Evolutionary conservation across 192 early-diverging fungal species (phyloP), one percentile per base, ranked within the genome.

Genomic region (Coemansia sp.): DNA sequence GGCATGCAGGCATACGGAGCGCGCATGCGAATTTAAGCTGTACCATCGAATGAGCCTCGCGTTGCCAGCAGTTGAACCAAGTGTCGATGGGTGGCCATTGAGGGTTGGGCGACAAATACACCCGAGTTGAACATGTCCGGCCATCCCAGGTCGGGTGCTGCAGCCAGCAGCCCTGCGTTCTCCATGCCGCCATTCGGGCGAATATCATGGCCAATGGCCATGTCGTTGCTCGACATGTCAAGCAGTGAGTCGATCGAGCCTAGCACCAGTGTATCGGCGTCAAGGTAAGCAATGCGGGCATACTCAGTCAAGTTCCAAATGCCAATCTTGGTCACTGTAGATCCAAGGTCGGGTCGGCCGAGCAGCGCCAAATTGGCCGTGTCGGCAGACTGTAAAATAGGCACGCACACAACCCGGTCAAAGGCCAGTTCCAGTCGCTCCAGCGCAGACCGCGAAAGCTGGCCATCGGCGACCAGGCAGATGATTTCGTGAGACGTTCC

Each of bases 41-140:
- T 79, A 90, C 91, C 93, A 75, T 93, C 93, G 79, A 92, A 96
- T 14, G 71, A 75, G n/a, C 71, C 71, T 29, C 79, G 58, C 12
- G 75, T 65, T 20, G 53, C 41, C n/a, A 75, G 64, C 53, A 75
- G 26, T 1, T 58, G 34, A 17, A 40, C 61, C 53, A 19, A 82
- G 79, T 42, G 76, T 19, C 14, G 62, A 71, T 25, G 74, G 58
- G 31, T 78, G 27, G 62, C 70, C 84, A 23, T 78, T 55, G 41
- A 70, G 32, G 32, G 58, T 47, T 35, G 61, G 55, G 27, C 91
- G 82, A 45, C 75, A 53, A 40, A 81, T 0, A 97, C 92, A 2
- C 93, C 95, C 39, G 95, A 95, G 67, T 98, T 98, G 79, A 98
- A 98, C 58, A 86, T 89, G 68, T 98, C 95, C 0, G 95, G 95